phyloP scores from a whole-genome alignment of 192 early-diverging fungal genomes.

The Linnemannia elongata region DNA sequence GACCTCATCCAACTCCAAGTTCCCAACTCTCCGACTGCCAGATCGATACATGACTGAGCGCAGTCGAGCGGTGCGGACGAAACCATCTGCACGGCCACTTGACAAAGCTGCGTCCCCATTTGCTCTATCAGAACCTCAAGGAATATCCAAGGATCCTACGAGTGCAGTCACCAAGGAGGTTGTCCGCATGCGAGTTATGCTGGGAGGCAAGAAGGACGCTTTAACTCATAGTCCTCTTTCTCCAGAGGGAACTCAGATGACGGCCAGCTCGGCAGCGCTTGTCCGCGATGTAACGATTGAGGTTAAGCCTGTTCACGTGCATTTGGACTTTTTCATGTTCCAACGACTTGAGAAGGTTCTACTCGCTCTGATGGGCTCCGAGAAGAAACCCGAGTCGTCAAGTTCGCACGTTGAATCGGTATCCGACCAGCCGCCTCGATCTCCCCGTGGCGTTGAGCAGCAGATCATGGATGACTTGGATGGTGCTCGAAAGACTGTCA shows the following conservation, averaged over 20 bases:
- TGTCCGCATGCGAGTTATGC: slow-evolving; percentile 32
- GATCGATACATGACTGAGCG: slow-evolving; percentile 47
- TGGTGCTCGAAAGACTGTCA: background rate
- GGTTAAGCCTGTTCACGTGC: slow-evolving; percentile 62
- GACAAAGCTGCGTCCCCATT: background rate
- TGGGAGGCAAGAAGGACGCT: slow-evolving; percentile 32
- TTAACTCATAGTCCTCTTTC: slow-evolving; percentile 12
- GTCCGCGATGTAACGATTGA: slow-evolving; percentile 59
- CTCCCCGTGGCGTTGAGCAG: slow-evolving; percentile 23
- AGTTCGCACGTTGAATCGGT: background rate
- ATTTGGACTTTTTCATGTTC: slow-evolving; percentile 61
- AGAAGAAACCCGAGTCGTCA: background rate
- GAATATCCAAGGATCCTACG: background rate
- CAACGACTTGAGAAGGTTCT: slow-evolving; percentile 62
- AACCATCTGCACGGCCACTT: slow-evolving; percentile 23
- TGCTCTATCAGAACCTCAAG: background rate
- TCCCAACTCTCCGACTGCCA: slow-evolving; percentile 29
- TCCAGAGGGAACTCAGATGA: background rate
- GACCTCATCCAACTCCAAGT: slow-evolving; percentile 25
- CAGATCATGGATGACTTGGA: slow-evolving; percentile 57
- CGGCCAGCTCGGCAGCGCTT: slow-evolving; percentile 2
- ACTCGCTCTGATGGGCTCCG: slow-evolving; percentile 35
- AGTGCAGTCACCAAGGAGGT: slow-evolving; percentile 31
- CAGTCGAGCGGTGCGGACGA: slow-evolving; percentile 14
- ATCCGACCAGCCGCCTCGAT: background rate